phyloP scores from a whole-genome alignment of 495 filamentous ascomycete species.

The Chaetomium fimeti region DNA sequence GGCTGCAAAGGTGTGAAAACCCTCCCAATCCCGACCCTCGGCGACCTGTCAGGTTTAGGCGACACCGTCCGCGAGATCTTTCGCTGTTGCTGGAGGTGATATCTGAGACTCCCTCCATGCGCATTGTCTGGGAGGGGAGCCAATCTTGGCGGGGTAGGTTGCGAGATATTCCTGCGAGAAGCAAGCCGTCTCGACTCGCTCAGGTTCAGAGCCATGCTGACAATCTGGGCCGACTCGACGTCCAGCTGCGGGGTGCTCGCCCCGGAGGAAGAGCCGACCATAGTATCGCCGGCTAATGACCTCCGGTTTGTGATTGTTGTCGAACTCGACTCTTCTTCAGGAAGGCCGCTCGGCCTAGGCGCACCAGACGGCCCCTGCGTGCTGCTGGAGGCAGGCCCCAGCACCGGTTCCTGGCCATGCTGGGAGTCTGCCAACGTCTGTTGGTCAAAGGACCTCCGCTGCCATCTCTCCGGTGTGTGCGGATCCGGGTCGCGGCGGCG shows the following conservation, averaged over 20 bases:
- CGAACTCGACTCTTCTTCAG: slow-evolving; percentile 19
- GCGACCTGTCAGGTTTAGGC: slow-evolving; percentile 50
- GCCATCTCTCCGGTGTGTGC: slow-evolving; percentile 19
- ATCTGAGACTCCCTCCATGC: slow-evolving; percentile 57
- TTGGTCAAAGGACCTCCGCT: slow-evolving; percentile 24
- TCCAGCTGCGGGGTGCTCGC: slow-evolving; percentile 47
- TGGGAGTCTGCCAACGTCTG: slow-evolving; percentile 1
- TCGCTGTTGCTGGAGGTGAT: slow-evolving; percentile 65
- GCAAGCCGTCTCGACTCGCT: slow-evolving; percentile 76
- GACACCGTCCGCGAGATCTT: slow-evolving; percentile 58
- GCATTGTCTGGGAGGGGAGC: slow-evolving; percentile 44
- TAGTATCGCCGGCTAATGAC: slow-evolving; percentile 26
- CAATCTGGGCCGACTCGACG: slow-evolving; percentile 78
- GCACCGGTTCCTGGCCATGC: slow-evolving; percentile 18
- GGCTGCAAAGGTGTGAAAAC: slow-evolving; percentile 44
- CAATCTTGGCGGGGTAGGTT: slow-evolving; percentile 48
- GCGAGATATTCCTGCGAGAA: slow-evolving; percentile 53
- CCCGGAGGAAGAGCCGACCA: slow-evolving; percentile 25
- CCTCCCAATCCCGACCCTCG: slow-evolving; percentile 36
- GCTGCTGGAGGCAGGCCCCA: slow-evolving; percentile 11
- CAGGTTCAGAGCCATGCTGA: slow-evolving; percentile 83
- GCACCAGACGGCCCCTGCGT: background rate
- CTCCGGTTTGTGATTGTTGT: slow-evolving; percentile 24
- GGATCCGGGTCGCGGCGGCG: slow-evolving; percentile 6
- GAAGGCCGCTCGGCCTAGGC: background rate